A percentile compares a stretch with the other conserved stretches of the same genome.
phyloP scores from a whole-genome alignment of 208 protist species.

The Herpetomonas samuelpessoai region DNA sequence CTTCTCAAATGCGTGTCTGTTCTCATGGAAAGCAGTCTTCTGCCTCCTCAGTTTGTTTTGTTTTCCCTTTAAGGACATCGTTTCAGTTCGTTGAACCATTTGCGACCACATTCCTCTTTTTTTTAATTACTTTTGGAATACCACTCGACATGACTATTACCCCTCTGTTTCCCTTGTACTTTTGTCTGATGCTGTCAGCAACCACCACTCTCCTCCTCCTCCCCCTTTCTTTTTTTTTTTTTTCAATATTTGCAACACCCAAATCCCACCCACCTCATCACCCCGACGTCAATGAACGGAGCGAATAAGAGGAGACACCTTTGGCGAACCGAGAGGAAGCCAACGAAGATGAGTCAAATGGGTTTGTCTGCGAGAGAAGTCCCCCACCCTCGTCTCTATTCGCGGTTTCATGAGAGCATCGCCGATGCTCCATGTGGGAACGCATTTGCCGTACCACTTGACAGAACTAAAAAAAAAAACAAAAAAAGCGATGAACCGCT shows the following conservation, averaged over 20 bases:
- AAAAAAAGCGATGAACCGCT: slow-evolving; percentile 10
- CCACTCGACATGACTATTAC: neutral
- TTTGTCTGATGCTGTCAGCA: neutral
- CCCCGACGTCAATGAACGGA: neutral
- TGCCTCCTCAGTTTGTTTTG: slow-evolving; percentile 8
- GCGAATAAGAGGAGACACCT: too few relatives aligned
- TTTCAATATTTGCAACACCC: slow-evolving; percentile 1
- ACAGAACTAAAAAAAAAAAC: slow-evolving; percentile 17
- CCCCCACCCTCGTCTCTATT: too few relatives aligned
- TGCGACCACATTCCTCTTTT: slow-evolving; percentile 8
- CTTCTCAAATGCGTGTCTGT: neutral
- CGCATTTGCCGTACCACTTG: slow-evolving; percentile 8
- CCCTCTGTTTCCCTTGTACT: slow-evolving; percentile 3
- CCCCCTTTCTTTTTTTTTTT: slow-evolving; percentile 12
- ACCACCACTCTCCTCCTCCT: too few relatives aligned
- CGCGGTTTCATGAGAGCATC: too few relatives aligned
- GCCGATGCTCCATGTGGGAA: slow-evolving; percentile 1
- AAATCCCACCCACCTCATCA: neutral
- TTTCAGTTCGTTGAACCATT: too few relatives aligned
- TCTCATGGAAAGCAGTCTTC: neutral
- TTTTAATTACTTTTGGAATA: slow-evolving; percentile 3
- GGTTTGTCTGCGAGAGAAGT: too few relatives aligned
- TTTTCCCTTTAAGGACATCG: too few relatives aligned
- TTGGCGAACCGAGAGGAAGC: too few relatives aligned
- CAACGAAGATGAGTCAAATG: too few relatives aligned